phyloP scores from a whole-genome alignment of 2,329 filamentous ascomycete species.

The Penicillium sp. region DNA sequence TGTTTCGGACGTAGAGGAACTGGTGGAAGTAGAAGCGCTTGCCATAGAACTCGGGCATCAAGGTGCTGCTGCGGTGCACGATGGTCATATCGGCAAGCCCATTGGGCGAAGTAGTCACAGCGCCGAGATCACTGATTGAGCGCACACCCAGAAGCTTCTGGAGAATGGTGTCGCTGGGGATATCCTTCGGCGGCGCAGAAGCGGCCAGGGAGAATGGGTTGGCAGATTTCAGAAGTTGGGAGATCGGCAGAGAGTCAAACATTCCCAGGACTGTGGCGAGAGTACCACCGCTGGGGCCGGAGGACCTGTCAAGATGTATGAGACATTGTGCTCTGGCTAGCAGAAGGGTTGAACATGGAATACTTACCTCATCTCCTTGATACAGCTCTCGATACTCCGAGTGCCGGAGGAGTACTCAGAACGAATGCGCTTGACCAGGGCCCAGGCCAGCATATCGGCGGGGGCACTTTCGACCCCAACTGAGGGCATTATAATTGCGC shows the following conservation, averaged over 20 bases:
- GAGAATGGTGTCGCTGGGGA: constrained; percentile 30
- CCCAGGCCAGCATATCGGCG: constrained; percentile 55
- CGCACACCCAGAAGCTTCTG: constrained; percentile 50
- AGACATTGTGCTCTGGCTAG: neutral
- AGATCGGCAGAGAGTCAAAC: constrained; percentile 46
- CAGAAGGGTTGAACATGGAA: constrained; percentile 8
- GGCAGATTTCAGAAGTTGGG: constrained; percentile 48
- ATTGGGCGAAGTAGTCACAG: constrained; percentile 54
- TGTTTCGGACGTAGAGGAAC: constrained; percentile 53
- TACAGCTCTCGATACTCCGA: constrained; percentile 50
- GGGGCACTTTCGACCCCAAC: constrained; percentile 62
- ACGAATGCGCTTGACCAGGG: constrained; percentile 54
- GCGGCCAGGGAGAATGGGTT: constrained; percentile 54
- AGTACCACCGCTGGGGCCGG: constrained; percentile 58
- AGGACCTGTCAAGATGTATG: constrained; percentile 25
- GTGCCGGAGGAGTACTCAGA: constrained; percentile 51
- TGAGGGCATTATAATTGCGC: constrained; percentile 61
- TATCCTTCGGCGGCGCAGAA: constrained; percentile 35
- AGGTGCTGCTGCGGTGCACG: constrained; percentile 59
- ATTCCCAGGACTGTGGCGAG: constrained; percentile 64
- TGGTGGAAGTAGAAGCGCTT: constrained; percentile 57
- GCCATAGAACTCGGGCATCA: constrained; percentile 59
- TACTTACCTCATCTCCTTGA: constrained; percentile 53
- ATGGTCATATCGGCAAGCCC: constrained; percentile 55
- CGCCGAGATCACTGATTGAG: constrained; percentile 56